Evolutionary conservation across 495 filamentous ascomycete species (phyloP), one percentile per base, ranked within the genome.

Genomic region (Choiromyces venosus): DNA sequence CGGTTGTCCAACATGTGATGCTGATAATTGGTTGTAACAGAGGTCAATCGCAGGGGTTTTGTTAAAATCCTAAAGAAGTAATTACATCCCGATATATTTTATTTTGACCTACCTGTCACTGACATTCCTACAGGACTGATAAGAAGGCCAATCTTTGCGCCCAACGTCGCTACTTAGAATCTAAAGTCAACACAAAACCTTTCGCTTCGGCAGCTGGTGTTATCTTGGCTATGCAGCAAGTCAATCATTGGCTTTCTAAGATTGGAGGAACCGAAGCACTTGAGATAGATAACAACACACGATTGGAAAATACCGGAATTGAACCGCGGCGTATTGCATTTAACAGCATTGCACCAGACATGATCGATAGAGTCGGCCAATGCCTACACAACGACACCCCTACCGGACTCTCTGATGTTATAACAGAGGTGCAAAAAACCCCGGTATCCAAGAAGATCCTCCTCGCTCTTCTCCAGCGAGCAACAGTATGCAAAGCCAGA

Each of bases 41-140:
- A 98, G 84, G 93, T 98, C 77, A 99, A 99, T 80, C 87, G 94
- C 44, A 87, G 92, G 72, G 95, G 95, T 0, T 99, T 99, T 79
- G 87, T 96, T 78, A 99, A 99, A 84, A 98, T 99, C 83, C 94
- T 93, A 33, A 99, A 97, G 85, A 99, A 99, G 82, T 85, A 80
- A 38, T 40, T 56, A 37, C 21, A 61, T 52, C 66, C 39, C 46
- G 29, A 56, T 44, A 68, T 74, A 61, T 70, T 44, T 38, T 37
- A 37, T 36, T 46, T 16, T 7, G 21, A 37, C 29, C 25, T 29
- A 65, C 8, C 36, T 29, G 36, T 40, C 19, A 66, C 46, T 78
- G 39, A 79, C 37, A 6, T 21, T 37, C 18, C 37, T 21, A 38
- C 39, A 80, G 79, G 39, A 61, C 69, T 9, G 80, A 81, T 69